phyloP scores from a whole-genome alignment of 768 basidiomycete species.

The Tremella yokohamensis region DNA sequence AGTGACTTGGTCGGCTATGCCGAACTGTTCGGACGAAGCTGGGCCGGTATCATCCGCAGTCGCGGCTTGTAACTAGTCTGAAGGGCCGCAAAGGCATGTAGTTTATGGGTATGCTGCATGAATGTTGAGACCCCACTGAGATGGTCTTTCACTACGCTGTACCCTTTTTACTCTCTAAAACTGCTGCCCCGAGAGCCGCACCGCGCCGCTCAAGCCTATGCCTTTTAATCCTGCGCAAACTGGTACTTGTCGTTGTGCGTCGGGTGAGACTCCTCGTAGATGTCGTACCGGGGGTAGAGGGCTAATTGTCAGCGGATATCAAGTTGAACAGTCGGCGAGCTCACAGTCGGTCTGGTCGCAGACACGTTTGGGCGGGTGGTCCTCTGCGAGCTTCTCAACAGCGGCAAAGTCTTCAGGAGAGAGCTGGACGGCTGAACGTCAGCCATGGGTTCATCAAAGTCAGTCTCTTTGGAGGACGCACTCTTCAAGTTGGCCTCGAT shows the following conservation, averaged over 20 bases:
- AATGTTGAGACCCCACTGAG: too few relatives aligned
- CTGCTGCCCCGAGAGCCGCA: background rate
- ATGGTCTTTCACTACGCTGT: background rate
- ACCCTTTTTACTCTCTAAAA: background rate
- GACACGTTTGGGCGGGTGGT: constrained; percentile 38
- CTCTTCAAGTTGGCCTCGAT: constrained; percentile 63
- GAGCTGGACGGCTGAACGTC: constrained; percentile 35
- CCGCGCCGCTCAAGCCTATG: too few relatives aligned
- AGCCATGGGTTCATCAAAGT: background rate
- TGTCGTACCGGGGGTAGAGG: constrained; percentile 44
- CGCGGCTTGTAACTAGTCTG: constrained; percentile 9
- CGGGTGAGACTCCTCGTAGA: constrained; percentile 39
- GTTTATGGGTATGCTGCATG: too few relatives aligned
- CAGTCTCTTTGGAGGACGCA: constrained; percentile 12
- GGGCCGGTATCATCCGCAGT: constrained; percentile 27
- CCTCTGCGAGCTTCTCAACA: constrained; percentile 35
- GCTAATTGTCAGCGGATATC: constrained; percentile 12
- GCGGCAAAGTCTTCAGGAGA: constrained; percentile 37
- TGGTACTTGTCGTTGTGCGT: constrained; percentile 34
- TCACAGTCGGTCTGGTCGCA: constrained; percentile 46
- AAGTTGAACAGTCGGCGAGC: constrained; percentile 3
- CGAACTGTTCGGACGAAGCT: constrained; percentile 20
- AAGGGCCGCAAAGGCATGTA: background rate
- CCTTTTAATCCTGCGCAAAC: constrained; percentile 31
- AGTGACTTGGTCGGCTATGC: constrained; percentile 24